Evolutionary conservation across 106 monocot species (phyloP), one percentile per base, ranked within the genome.

Genomic region (Dactylorhiza incarnata): DNA sequence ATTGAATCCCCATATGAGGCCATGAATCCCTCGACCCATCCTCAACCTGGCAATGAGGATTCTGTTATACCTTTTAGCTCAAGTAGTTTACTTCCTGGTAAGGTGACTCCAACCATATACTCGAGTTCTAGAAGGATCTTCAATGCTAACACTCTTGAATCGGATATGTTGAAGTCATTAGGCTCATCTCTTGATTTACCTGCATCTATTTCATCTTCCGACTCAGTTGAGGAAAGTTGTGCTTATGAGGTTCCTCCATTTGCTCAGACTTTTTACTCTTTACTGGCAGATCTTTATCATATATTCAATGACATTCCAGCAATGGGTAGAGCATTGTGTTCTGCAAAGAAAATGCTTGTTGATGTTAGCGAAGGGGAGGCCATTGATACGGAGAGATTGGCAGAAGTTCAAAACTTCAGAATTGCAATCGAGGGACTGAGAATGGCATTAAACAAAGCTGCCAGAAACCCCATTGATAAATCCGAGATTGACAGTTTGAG

Each of bases 1-100:
- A 86, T 95, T 68, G 88, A 95, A 73, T 95, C 91, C 25, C 92
- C 89, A 9, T 87, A 83, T 82, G 89, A 80, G 19, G 83, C 20
- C 61, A 3, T 54, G 54, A 54, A 54, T 54, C 14, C 15, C 54
- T 54, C 54, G 3, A 54, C 16, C 54, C 12, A 54, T 5, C 4
- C 23, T 72, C 43, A 47, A 48, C 12, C 13, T 55, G 72, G 51
- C 37, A 76, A 68, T 55, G 71, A 71, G 45, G 81, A 22, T 65
- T 49, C 66, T 12, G 72, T 66, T 15, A 73, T 81, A 66, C 83
- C 81, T 65, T 68, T 82, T 48, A 71, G 74, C 48, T 49, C 74
- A 44, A 81, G 16, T 9, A 75, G 48, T 74, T 79, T 95, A 54
- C 54, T 91, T 45, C 81, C 87, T 15, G 68, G 70, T 3, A 78